These are phyloP conservation scores for Mallotus repandus DNA, from an alignment of 441 rosid species.

Conservation along the genomic window DNA sequence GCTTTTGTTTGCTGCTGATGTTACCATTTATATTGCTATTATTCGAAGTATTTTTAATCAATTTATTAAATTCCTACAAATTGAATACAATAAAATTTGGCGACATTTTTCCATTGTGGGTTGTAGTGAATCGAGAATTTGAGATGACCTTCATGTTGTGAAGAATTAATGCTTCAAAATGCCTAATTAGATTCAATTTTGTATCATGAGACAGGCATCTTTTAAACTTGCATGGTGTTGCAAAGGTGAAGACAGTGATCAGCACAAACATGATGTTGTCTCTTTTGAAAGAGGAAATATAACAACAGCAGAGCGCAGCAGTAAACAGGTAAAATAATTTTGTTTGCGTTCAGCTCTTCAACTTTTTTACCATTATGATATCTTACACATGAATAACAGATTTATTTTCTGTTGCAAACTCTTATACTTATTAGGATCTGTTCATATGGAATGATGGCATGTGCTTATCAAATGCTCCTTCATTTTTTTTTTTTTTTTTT, in stretches of 20 bases:
- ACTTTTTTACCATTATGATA: background rate
- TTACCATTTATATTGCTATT: background rate
- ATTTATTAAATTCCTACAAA: background rate
- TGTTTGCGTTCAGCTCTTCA: background rate
- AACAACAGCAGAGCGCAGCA: conserved; percentile 88
- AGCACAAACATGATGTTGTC: conserved; percentile 89
- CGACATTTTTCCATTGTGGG: background rate
- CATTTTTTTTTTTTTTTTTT: conserved; percentile 19
- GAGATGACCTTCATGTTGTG: background rate
- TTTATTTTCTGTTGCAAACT: background rate
- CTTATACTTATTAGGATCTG: conserved; percentile 1
- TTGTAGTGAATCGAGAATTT: background rate
- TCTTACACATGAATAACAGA: background rate
- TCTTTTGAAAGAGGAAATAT: conserved; percentile 96
- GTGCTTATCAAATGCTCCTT: conserved; percentile 27
- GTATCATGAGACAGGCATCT: conserved; percentile 64
- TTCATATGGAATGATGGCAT: conserved; percentile 16
- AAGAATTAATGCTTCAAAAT: conserved; percentile 15
- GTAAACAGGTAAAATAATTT: conserved; percentile 65
- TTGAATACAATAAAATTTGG: background rate
- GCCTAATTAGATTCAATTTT: conserved; percentile 8
- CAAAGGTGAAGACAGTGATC: conserved; percentile 79
- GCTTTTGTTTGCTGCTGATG: background rate
- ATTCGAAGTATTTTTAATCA: too few relatives aligned
- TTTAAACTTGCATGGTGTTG: conserved; percentile 97